These are phyloP conservation scores for Syzygium grande DNA, from an alignment of 345 rosid genomes.

Conservation along the genomic window DNA sequence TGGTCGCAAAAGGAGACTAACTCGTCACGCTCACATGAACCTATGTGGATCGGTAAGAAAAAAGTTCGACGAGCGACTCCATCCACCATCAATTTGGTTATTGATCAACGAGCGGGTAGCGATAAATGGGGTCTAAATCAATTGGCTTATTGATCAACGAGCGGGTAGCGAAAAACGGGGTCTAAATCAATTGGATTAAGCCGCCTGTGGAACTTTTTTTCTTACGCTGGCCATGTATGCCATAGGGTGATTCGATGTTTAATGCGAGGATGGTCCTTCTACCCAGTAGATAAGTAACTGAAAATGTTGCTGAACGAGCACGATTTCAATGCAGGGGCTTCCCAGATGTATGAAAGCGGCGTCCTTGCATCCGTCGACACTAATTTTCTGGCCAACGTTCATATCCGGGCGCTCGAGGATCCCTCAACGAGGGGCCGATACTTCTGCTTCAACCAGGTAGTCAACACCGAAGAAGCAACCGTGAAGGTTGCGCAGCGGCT, in stretches of 20 bases:
- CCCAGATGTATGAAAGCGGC: slow-evolving; percentile 79
- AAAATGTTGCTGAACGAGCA: background rate
- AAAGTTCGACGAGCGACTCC: background rate
- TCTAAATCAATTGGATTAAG: background rate
- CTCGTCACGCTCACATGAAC: background rate
- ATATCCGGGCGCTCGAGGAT: slow-evolving; percentile 64
- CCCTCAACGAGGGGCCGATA: slow-evolving; percentile 62
- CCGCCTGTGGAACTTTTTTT: background rate
- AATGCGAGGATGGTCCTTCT: background rate
- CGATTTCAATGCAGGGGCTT: slow-evolving; percentile 39
- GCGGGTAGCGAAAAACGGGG: no score
- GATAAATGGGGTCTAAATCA: no score
- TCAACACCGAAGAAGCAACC: slow-evolving; percentile 50
- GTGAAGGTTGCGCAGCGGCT: slow-evolving; percentile 45
- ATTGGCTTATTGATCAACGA: no score
- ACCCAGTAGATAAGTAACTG: background rate
- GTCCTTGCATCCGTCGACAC: slow-evolving; percentile 58
- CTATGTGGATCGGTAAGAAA: no score
- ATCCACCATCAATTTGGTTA: background rate
- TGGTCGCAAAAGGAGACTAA: background rate
- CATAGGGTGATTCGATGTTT: background rate
- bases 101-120: background rate
- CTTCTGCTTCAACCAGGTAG: slow-evolving; percentile 71
- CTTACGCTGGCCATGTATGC: background rate
- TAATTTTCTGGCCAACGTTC: slow-evolving; percentile 54